These are phyloP conservation scores for Pichia scutulata DNA, from an alignment of 805 yeast genomes.

Conservation along the genomic window DNA sequence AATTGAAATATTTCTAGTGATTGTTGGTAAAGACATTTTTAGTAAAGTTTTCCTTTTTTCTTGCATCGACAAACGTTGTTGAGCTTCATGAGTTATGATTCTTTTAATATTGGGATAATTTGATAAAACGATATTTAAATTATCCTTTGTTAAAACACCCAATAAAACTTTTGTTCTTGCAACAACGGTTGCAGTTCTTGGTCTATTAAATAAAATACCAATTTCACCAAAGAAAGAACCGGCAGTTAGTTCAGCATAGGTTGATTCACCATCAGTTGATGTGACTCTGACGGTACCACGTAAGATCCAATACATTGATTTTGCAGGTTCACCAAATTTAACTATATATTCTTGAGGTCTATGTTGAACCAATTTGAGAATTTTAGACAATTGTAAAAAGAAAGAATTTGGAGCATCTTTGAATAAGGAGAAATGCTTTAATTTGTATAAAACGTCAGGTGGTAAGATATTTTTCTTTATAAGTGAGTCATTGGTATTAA, in stretches of 20 bases:
- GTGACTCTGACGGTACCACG: constrained; percentile 73
- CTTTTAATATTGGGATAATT: constrained; percentile 60
- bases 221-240: constrained; percentile 77
- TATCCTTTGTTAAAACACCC: constrained; percentile 62
- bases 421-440: constrained; percentile 58
- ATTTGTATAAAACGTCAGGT: constrained; percentile 43
- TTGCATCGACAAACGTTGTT: constrained; percentile 64
- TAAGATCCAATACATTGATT: constrained; percentile 73
- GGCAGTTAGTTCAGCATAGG: constrained; percentile 59
- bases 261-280: constrained; percentile 68
- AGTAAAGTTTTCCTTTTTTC: constrained; percentile 49
- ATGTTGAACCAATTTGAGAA: constrained; percentile 50
- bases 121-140: constrained; percentile 49
- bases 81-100: constrained; percentile 70
- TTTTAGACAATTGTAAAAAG: constrained; percentile 49
- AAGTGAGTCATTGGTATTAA: constrained; percentile 11
- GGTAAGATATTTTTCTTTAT: constrained; percentile 32
- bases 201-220: constrained; percentile 66
- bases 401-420: constrained; percentile 60
- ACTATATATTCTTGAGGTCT: constrained; percentile 66
- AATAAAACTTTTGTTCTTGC: constrained; percentile 59
- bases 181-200: constrained; percentile 72
- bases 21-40: constrained; percentile 17
- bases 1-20: constrained; percentile 7
- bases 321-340: constrained; percentile 63